A percentile compares a stretch with the other conserved stretches of the same genome.
Conservation (phyloP, 192 early-diverging fungal species). For the Phycomyces nitens region DNA sequence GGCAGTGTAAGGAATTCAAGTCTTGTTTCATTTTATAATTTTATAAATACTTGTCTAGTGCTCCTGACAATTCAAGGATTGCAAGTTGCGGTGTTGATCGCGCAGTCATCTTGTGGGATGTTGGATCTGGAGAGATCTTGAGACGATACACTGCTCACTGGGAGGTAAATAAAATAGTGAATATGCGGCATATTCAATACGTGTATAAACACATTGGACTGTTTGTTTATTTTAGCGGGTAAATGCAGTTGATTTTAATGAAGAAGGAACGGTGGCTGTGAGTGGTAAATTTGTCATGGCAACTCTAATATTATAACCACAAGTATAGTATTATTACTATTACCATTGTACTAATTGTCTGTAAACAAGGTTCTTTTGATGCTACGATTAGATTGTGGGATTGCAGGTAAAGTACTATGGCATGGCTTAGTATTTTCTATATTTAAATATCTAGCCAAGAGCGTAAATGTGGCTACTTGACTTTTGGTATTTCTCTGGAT, state of each 20-base stretch:
- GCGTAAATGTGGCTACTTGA: background rate
- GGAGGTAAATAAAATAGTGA: constrained; percentile 50
- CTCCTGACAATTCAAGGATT: constrained; percentile 62
- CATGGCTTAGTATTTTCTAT: background rate
- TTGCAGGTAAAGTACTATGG: constrained; percentile 48
- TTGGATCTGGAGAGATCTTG: constrained; percentile 65
- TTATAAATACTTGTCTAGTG: too few species aligned
- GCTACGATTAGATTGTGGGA: constrained; percentile 80
- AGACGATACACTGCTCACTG: constrained; percentile 76
- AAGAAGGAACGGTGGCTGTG: constrained; percentile 69
- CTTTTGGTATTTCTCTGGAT: too few species aligned
- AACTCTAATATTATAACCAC: background rate
- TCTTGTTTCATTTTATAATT: background rate
- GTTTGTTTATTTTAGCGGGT: constrained; percentile 58
- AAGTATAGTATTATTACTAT: too few species aligned
- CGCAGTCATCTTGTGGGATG: constrained; percentile 85
- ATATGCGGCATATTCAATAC: too few species aligned
- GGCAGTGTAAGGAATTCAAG: constrained; percentile 49
- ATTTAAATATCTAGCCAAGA: background rate
- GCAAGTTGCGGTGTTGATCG: constrained; percentile 82
- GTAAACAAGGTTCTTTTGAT: constrained; percentile 52
- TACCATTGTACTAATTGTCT: constrained; percentile 1
- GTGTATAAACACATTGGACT: background rate
- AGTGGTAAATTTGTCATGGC: constrained; percentile 59
- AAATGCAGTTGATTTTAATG: constrained; percentile 81